Percentiles rank a stretch among this genome's conserved stretches.
Conservation (phyloP, 768 basidiomycete genomes). For the Lepiota venenata region DNA sequence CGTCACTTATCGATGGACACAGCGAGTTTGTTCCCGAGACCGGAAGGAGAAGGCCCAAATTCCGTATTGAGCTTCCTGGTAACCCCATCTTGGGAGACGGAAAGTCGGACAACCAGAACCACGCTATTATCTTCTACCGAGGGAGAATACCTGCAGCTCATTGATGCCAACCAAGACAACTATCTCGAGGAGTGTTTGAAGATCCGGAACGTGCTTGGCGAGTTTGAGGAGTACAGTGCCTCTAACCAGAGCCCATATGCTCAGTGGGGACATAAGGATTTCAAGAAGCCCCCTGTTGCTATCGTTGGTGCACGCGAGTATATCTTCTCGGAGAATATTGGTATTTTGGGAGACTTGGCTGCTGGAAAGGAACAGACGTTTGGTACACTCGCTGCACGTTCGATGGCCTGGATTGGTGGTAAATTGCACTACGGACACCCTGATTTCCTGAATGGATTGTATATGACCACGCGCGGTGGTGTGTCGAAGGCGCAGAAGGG, state of each 20-base stretch:
- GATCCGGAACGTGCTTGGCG: constrained; percentile 96
- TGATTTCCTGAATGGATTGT: constrained; percentile 96
- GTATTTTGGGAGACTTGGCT: constrained; percentile 96
- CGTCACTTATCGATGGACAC: constrained; percentile 95
- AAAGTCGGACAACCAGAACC: constrained; percentile 99
- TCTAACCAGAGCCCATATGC: constrained; percentile 91
- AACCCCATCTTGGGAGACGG: constrained; percentile 99
- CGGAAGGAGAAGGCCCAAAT: constrained; percentile 90
- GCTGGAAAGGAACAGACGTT: constrained; percentile 99
- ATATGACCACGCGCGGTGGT: constrained; percentile 98
- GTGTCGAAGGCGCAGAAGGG: constrained; percentile 99
- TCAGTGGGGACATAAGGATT: constrained; percentile 85
- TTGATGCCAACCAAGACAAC: constrained; percentile 99
- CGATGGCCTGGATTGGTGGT: constrained; percentile 96
- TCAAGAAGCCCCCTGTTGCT: constrained; percentile 85
- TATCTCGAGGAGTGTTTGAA: constrained; percentile 99
- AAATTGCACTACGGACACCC: constrained; percentile 99
- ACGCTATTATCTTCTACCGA: constrained; percentile 98
- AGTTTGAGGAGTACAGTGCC: constrained; percentile 91
- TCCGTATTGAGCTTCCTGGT: constrained; percentile 96
- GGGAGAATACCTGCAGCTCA: constrained; percentile 99
- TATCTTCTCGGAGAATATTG: constrained; percentile 99
- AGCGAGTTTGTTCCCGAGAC: constrained; percentile 91
- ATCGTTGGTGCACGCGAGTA: constrained; percentile 99
- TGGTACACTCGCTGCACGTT: constrained; percentile 94